Evolutionary conservation across 768 basidiomycete genomes (phyloP), one percentile per base, ranked within the genome.

Genomic region (Russula compacta): DNA sequence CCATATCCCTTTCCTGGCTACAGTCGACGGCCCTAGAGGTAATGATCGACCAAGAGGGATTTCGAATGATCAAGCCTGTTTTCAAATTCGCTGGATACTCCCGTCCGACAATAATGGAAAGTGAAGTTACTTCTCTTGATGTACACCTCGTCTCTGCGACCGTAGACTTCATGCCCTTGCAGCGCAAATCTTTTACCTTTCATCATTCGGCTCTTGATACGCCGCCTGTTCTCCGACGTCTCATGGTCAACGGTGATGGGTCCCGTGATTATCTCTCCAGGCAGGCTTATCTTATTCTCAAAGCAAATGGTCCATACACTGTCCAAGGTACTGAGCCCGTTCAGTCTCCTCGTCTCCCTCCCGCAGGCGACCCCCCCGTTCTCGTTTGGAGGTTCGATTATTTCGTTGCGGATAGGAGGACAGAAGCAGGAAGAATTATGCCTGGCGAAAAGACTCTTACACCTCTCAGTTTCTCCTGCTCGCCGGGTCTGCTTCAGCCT

Each of bases 21-120:
- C 76, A 78, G 64, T 75, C 76, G 43, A 74, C 77, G 33, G 73
- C 72, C 43, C 70, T 92, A 35, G 82, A 87, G 59, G 73, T 92
- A 38, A 79, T 83, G 71, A 84, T 93, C 29, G 92, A 92, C 68
- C 92, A 93, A 70, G 92, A 92, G 73, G 86, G 88, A 4, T 90
- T 89, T 67, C 81, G 89, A 29, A 77, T 80, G 17, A 76, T 85
- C 6, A 75, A 76, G 29, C 83, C 87, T 19, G 70, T 73, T 8
- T 85, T 92, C 73, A 77, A 74, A 62, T 80, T 85, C 51, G 73
- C 77, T n/a, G 82, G 82, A 10, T 81, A 81, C 67, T 73, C 74
- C 67, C 55, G 68, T 72, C 63, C 69, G 70, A 44, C 53, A 8
- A 19, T 38, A 19, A 40, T 51, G 17, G 40, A 64, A 36, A 60